Evolutionary conservation across 441 rosid species (phyloP).

Genomic region (Eruca vesicaria): DNA sequence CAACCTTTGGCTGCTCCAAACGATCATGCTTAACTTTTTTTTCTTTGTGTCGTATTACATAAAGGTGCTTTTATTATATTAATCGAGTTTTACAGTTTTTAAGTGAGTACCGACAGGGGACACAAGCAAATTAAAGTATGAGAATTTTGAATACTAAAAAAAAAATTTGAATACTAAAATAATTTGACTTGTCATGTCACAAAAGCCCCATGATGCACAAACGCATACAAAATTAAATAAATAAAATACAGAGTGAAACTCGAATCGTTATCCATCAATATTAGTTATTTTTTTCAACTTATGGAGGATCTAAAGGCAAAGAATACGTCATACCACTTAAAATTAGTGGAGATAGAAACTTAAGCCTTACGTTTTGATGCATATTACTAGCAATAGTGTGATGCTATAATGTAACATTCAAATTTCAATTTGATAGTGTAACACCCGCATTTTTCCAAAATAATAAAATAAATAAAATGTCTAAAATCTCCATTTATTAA

Average conservation of each 20-base stretch:
- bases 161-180: too few species aligned
- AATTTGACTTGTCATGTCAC: constrained; percentile 29
- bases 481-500: too few species aligned
- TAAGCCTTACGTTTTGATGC: constrained; percentile 37
- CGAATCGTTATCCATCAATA: constrained; percentile 51
- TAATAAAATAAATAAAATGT: too few species aligned
- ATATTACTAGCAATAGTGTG: constrained; percentile 24
- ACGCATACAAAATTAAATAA: not conserved
- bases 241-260: constrained; percentile 24
- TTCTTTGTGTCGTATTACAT: constrained; percentile 34
- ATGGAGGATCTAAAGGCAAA: constrained; percentile 54
- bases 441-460: too few species aligned
- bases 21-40: constrained; percentile 37
- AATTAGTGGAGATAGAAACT: constrained; percentile 54
- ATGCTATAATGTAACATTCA: not conserved
- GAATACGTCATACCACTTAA: constrained; percentile 52
- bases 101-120: constrained; percentile 25
- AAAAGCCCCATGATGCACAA: constrained; percentile 24
- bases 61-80: constrained; percentile 24
- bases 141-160: constrained; percentile 37
- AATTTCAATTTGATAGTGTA: not conserved
- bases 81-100: constrained; percentile 13
- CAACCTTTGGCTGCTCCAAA: constrained; percentile 53
- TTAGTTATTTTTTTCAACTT: constrained; percentile 40
- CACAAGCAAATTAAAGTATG: constrained; percentile 32